Evolutionary conservation across 2,329 filamentous ascomycete species (phyloP), one percentile per base, ranked within the genome.

Genomic region (Rhinocladiella similis): DNA sequence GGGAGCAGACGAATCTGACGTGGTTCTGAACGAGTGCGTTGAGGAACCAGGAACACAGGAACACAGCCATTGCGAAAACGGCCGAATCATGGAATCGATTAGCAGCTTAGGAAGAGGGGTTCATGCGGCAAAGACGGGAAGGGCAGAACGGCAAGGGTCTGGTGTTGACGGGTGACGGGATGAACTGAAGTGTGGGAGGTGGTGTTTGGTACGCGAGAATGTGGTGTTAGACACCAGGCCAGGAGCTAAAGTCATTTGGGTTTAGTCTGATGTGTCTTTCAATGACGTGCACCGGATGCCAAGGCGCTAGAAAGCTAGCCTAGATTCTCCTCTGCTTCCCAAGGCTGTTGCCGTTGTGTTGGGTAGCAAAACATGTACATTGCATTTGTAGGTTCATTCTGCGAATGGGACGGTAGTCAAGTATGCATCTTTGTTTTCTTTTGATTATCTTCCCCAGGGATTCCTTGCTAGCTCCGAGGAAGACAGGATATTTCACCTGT

Each of bases 11-110:
- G 47, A 50, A 47, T 56, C 57, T 56, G 50, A 56, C 52, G 38
- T 56, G 53, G 43, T 33, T 10, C 18, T 22, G 25, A 27, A 20
- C 16, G 18, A 20, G 41, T 16, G 53, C 51, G 50, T 54, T 47
- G 47, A 51, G 53, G 18, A 50, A 19, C 27, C 54, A 60, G 57
- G 57, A 60, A 60, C 57, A 27, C 36, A 25, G 41, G 14, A 50
- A 33, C 29, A 33, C 29, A 33, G 10, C 29, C 29, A 33, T 33
- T 9, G 29, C 10, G 29, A 33, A 27, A 39, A 14, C 18, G 13
- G 36, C 54, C 57, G 35, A 60, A 60, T 60, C 57, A 60, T 47
- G 38, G 18, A 33, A 47, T n/a, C 35, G 36, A 29, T 25, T 38
- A 47, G 27, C 39, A 3, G 3, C 5, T 9, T 33, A 33, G 29